Percentiles rank a stretch among this genome's conserved stretches.
phyloP scores from a whole-genome alignment of 495 filamentous ascomycete species.

The Clavariopsis aquatica region DNA sequence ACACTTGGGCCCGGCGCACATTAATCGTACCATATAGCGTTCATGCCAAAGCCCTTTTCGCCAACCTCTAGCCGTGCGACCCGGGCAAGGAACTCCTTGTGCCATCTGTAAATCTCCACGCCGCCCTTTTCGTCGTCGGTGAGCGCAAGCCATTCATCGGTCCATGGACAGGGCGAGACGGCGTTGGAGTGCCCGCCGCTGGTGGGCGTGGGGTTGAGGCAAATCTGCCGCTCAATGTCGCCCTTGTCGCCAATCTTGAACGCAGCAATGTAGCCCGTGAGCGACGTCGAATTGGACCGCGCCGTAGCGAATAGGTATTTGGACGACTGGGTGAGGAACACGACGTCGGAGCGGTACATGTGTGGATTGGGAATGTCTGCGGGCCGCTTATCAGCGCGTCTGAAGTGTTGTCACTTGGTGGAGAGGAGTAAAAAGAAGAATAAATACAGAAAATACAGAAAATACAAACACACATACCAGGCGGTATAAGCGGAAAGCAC shows the following conservation, averaged over 20 bases:
- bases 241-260: constrained; percentile 71
- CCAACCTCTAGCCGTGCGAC: constrained; percentile 73
- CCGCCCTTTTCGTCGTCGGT: constrained; percentile 83
- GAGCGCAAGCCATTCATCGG: constrained; percentile 80
- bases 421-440: background rate
- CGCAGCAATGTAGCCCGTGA: constrained; percentile 78
- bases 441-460: background rate
- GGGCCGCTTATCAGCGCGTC: constrained; percentile 20
- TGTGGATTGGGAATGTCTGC: constrained; percentile 41
- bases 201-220: constrained; percentile 78
- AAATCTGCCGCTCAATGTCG: constrained; percentile 72
- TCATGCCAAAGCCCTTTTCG: constrained; percentile 85
- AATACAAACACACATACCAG: constrained; percentile 50
- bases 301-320: constrained; percentile 79
- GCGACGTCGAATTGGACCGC: constrained; percentile 69
- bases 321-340: constrained; percentile 63
- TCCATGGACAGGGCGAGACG: constrained; percentile 75
- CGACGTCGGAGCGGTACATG: constrained; percentile 77
- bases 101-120: constrained; percentile 82
- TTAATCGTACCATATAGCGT: constrained; percentile 87
- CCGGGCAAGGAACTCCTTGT: constrained; percentile 72
- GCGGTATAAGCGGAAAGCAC: constrained; percentile 73
- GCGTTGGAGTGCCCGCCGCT: constrained; percentile 85
- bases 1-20: too few relatives aligned
- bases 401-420: too few relatives aligned